A percentile compares a stretch with the other conserved stretches of the same genome.
Evolutionary conservation across 495 filamentous ascomycete genomes (phyloP).

Genomic region (Sporormia fimetaria): DNA sequence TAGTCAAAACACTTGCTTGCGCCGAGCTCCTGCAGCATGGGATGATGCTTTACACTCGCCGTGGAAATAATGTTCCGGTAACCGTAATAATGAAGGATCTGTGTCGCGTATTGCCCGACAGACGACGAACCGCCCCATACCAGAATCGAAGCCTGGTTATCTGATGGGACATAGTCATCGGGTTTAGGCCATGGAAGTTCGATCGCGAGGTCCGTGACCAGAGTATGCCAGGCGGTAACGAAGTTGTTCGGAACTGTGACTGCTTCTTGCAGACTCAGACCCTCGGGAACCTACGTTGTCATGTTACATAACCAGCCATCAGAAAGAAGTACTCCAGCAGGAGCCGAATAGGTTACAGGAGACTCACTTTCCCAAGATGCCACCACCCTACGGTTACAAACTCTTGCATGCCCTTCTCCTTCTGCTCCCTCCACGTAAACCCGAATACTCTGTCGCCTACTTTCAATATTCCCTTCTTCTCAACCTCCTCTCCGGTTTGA

Average conservation of each 20-base stretch:
- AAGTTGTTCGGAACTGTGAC: conserved; percentile 43
- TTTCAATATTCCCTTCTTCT: conserved; percentile 34
- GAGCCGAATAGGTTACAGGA: conserved; percentile 21
- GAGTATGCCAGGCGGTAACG: conserved; percentile 41
- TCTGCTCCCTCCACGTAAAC: conserved; percentile 33
- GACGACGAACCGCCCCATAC: conserved; percentile 46
- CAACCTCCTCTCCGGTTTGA: conserved; percentile 34
- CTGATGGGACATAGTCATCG: conserved; percentile 23
- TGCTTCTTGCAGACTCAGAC: conserved; percentile 34
- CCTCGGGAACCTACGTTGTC: conserved; percentile 29
- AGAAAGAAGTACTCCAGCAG: conserved; percentile 6
- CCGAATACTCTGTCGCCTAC: conserved; percentile 38
- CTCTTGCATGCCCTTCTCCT: conserved; percentile 37
- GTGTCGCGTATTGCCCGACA: conserved; percentile 40
- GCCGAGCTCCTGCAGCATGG: conserved; percentile 33
- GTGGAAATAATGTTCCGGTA: conserved; percentile 40
- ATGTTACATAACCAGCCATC: conserved; percentile 16
- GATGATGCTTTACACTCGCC: conserved; percentile 37
- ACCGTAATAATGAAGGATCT: conserved; percentile 41
- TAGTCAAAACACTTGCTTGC: conserved; percentile 42
- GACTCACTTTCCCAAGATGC: conserved; percentile 29
- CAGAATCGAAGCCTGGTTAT: conserved; percentile 33
- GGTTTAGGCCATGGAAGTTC: conserved; percentile 39
- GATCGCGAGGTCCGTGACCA: conserved; percentile 27
- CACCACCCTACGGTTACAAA: conserved; percentile 13